Conservation (phyloP, 75 land plant genomes). For the Pinus albicaulis region DNA sequence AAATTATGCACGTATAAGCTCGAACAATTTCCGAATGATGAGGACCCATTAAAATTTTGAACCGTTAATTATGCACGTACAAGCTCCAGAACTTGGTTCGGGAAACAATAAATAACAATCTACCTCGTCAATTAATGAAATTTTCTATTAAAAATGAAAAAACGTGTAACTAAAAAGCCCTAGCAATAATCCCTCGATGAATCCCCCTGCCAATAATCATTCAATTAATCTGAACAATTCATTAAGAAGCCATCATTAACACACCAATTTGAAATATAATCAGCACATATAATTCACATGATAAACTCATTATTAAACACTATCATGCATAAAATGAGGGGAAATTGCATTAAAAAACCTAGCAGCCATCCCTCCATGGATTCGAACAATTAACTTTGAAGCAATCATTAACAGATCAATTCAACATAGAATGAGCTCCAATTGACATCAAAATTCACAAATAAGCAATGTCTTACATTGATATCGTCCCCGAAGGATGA, state of each 20-base stretch:
- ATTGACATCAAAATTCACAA: not conserved
- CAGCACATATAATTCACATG: not conserved
- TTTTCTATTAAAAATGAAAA: not conserved
- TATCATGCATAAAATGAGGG: too few relatives aligned
- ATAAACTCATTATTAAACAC: not conserved
- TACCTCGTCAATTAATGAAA: not conserved
- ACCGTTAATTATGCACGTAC: too few relatives aligned
- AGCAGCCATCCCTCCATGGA: not conserved
- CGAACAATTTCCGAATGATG: too few relatives aligned
- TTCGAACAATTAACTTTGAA: not conserved
- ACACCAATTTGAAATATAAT: not conserved
- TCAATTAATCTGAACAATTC: not conserved
- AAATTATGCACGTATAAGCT: too few relatives aligned
- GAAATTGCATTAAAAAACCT: not conserved
- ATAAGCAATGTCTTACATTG: constrained; percentile 24
- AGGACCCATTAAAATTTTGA: too few relatives aligned
- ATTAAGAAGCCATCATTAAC: not conserved
- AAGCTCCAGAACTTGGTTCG: too few relatives aligned
- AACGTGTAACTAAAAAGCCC: not conserved
- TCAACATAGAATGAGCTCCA: not conserved
- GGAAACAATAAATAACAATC: too few relatives aligned
- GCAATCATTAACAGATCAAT: not conserved
- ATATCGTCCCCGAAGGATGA: constrained; percentile 52
- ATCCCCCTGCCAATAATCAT: not conserved
- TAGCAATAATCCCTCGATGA: not conserved